These are phyloP conservation scores for Talaromyces pinophilus DNA, from an alignment of 2,329 filamentous ascomycete genomes.

Conservation along the genomic window DNA sequence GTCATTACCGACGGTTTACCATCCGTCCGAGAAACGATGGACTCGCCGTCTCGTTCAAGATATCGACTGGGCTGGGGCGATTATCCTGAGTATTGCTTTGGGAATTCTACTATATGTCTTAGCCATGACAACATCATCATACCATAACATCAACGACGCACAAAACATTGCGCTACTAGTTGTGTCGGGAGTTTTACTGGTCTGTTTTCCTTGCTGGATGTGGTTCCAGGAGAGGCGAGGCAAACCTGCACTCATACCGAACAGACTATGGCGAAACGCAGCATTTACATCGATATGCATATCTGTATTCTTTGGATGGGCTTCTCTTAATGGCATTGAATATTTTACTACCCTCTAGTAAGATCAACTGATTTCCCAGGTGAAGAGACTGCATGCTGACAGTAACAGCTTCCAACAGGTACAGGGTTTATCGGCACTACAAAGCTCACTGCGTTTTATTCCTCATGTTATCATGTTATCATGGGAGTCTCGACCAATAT, in stretches of 20 bases:
- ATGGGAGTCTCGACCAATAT: slow-evolving; percentile 43
- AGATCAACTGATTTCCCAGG: neutral
- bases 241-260: slow-evolving; percentile 36
- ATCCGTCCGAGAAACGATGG: slow-evolving; percentile 25
- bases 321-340: neutral
- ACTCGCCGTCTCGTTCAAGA: neutral
- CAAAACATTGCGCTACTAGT: slow-evolving; percentile 32
- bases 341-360: neutral
- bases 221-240: slow-evolving; percentile 28
- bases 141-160: neutral
- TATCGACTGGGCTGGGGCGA: slow-evolving; percentile 55
- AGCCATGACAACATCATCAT: slow-evolving; percentile 16
- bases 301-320: neutral
- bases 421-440: slow-evolving; percentile 47
- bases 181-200: slow-evolving; percentile 31
- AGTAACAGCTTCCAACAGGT: slow-evolving; percentile 48
- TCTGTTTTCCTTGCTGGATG: slow-evolving; percentile 31
- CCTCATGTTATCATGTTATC: slow-evolving; percentile 45
- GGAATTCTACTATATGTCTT: slow-evolving; percentile 52
- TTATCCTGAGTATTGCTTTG: slow-evolving; percentile 46
- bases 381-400: neutral
- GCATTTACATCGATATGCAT: slow-evolving; percentile 27
- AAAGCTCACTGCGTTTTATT: slow-evolving; percentile 49
- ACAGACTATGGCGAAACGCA: slow-evolving; percentile 35
- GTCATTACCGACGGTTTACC: neutral